Percentiles rank a stretch among this genome's conserved stretches.
Evolutionary conservation across 352 stramenopile genomes (phyloP).

Genomic region (Phytophthora idaei): DNA sequence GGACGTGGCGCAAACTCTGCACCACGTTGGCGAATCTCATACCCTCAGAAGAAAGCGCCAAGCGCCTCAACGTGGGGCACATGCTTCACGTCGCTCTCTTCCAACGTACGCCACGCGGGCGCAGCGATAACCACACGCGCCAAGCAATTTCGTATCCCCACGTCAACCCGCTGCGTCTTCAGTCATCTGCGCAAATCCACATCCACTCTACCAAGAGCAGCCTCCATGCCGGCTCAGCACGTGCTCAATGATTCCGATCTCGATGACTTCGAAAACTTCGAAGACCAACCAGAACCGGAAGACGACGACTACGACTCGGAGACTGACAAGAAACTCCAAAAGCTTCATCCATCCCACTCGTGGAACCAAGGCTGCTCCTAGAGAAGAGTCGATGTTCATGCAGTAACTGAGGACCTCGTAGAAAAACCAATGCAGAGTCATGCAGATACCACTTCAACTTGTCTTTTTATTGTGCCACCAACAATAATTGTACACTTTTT

Average conservation of each 20-base stretch:
- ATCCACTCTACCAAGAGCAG: constrained; percentile 3
- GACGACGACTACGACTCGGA: constrained; percentile 10
- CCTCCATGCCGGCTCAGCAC: constrained; percentile 13
- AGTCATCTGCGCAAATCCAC: constrained; percentile 8
- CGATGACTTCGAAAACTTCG: constrained; percentile 7
- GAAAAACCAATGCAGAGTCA: not conserved
- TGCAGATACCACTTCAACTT: constrained; percentile 17
- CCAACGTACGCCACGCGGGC: constrained; percentile 14
- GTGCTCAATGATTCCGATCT: constrained; percentile 18
- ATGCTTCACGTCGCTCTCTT: constrained; percentile 22
- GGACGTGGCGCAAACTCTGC: not conserved
- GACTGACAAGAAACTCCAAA: constrained; percentile 1
- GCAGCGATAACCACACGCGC: constrained; percentile 7
- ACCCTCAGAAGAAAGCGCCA: constrained; percentile 11
- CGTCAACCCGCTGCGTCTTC: constrained; percentile 4
- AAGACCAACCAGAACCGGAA: constrained; percentile 17
- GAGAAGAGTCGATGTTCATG: not conserved
- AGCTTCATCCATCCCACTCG: constrained; percentile 6
- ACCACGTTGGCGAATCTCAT: constrained; percentile 12
- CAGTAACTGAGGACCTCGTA: not conserved
- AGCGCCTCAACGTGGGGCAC: constrained; percentile 7
- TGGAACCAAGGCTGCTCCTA: constrained; percentile 11
- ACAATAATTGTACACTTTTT: no score
- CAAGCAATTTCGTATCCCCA: constrained; percentile 23
- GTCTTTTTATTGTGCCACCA: constrained; percentile 21